Base-by-base conservation (phyloP, 176 grass and related monocot species). In the Cenchrus fungigraminus region DNA sequence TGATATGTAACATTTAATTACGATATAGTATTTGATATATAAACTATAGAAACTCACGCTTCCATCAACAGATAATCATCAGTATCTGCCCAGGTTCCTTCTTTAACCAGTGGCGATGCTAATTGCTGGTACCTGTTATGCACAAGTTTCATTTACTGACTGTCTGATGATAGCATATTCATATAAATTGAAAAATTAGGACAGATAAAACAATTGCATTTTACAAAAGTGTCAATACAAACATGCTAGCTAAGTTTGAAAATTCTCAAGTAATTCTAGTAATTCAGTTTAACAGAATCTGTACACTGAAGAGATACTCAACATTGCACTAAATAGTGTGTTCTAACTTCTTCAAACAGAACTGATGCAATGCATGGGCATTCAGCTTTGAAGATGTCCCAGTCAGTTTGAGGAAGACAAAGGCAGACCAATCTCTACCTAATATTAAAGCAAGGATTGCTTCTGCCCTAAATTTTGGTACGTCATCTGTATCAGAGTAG, bases 21-120 rank as follows among this genome's bases (percentile, higher is more conserved):
- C 28, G 6, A 45, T 46, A 82, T 7, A 51, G 7, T 9, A 81
- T 61, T 69, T 2, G 0, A 85, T 71, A 66, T 53, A 4, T 25
- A 68, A 74, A 57, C 9, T 8, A 67, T 63, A 73, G 12, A 78
- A 83, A 81, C 90, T 94, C 93, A 97, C 95, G 88, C 90, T 80
- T 86, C 74, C 67, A 94, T 34, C 47, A 95, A 74, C 51, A 31
- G 74, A 67, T 97, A 93, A 73, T 97, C 95, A 88, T 97, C 92
- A 19, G 43, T 4, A 67, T 97, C 90, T 70, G 49, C 43, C 95
- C 95, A 94, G 65, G 82, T 22, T 47, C 86, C 78, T 83, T 91
- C 10, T 73, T 50, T 88, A 32, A 97, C 95, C 82, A 95, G 28
- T 32, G 92, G 65, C 55, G 95, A 94, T 80, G 88, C 44, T 67